Base-by-base conservation (phyloP, 2,329 filamentous ascomycete species). In the Colletotrichum plurivorum region DNA sequence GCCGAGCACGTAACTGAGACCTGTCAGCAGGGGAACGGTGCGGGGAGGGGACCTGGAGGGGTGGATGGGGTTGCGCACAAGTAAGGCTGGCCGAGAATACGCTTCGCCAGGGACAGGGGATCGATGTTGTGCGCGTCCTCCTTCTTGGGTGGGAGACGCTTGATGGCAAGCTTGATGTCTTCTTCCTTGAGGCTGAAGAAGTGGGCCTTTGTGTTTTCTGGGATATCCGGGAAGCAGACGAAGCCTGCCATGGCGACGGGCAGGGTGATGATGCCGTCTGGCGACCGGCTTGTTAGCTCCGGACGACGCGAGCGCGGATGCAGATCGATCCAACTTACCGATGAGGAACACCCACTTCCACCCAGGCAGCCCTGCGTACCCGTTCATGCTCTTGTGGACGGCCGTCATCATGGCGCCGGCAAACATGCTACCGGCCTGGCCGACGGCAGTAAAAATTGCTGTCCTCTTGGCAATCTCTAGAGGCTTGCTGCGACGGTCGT, bases 371-470 rank as follows among this genome's bases (percentile, higher is more conserved):
- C 84, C 82, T 8, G 73, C 74, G 12, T 81, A 74, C 0, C 86
- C 84, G 25, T 84, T 73, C 67, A 77, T 73, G 5, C 78, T 80
- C 41, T 79, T 73, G 62, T 75, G 71, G 27, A 77, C 76, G 3
- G 84, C 85, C 0, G 84, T 84, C 74, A 89, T 87, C 71, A 90
- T 84, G 56, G 88, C 87, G 0, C 88, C 88, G 3, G 84, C 84
- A 58, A 90, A 88, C 83, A 90, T 87, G 0, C 85, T 89, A 0
- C 89, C 89, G 0, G 86, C 86, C 2, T 90, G 81, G 1, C 88
- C 89, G 13, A 87, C 88, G 0, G 87, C 83, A 1, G 87, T 90
- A 73, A 91, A 92, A 59, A 92, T 87, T 45, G 87, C 89, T 5
- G 84, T 87, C 2, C 90, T 83, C 74, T 91, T 92, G 1, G 88